These are phyloP conservation scores for Acer yangbiense DNA, from an alignment of 345 rosid genomes.

Conservation along the genomic window DNA sequence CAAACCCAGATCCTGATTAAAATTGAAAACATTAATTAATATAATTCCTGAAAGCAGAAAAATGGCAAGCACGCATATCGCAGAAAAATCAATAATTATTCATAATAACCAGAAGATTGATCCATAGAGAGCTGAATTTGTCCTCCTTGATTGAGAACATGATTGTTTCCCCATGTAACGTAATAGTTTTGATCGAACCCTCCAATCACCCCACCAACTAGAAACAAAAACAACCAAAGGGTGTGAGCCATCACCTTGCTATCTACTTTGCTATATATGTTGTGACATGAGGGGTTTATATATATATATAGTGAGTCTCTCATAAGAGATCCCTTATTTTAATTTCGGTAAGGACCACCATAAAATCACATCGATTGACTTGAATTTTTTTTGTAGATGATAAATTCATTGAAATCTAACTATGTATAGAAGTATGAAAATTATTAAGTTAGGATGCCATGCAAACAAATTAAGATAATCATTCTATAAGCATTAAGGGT, in stretches of 20 bases:
- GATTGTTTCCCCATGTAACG: constrained; percentile 49
- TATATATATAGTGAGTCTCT: too few relatives aligned
- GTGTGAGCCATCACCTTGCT: not conserved
- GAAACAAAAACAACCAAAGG: not conserved
- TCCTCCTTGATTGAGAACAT: constrained; percentile 36
- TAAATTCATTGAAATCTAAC: too few relatives aligned
- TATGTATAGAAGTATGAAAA: too few relatives aligned
- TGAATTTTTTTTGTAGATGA: too few relatives aligned
- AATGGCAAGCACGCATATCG: too few relatives aligned
- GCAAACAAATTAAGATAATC: not conserved
- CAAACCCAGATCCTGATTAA: constrained; percentile 52
- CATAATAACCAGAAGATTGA: constrained; percentile 42
- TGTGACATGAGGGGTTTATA: too few relatives aligned
- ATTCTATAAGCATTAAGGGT: not conserved
- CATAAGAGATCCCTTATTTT: too few relatives aligned
- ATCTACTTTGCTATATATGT: not conserved
- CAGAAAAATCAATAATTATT: too few relatives aligned
- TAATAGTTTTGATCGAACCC: constrained; percentile 39
- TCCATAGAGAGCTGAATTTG: constrained; percentile 56
- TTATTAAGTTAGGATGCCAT: not conserved
- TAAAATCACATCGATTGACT: too few relatives aligned
- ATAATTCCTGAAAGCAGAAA: too few relatives aligned
- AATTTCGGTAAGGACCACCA: too few relatives aligned
- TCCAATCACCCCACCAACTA: constrained; percentile 12
- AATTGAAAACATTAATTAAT: not conserved